These are phyloP conservation scores for Posidonia oceanica DNA, from an alignment of 116 monocot genomes.

Conservation along the genomic window DNA sequence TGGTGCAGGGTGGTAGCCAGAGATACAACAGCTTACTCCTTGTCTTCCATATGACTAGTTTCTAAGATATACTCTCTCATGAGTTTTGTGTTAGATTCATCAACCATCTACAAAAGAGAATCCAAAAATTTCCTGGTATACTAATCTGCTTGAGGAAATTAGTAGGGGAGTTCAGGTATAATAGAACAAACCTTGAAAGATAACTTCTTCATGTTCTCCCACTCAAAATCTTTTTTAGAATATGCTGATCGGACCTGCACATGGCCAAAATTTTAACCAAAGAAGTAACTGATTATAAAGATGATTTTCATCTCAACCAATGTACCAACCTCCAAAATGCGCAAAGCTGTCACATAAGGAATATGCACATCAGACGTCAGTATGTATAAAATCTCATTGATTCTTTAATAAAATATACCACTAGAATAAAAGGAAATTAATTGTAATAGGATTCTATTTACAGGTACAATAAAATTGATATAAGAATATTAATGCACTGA, in stretches of 20 bases:
- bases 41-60: slow-evolving; percentile 58
- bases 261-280: not conserved
- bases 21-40: not conserved
- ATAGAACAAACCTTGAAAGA: slow-evolving; percentile 44
- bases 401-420: not conserved
- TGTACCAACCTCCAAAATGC: slow-evolving; percentile 57
- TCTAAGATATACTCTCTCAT: slow-evolving; percentile 85
- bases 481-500: too few relatives aligned
- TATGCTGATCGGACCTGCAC: slow-evolving; percentile 81
- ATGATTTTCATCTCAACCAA: not conserved
- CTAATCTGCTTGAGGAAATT: not conserved
- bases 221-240: slow-evolving; percentile 74
- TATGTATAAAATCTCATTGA: not conserved
- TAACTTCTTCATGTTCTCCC: slow-evolving; percentile 74
- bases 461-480: too few relatives aligned
- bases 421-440: not conserved
- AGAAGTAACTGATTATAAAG: not conserved
- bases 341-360: slow-evolving; percentile 32
- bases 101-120: slow-evolving; percentile 61
- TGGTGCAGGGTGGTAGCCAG: not conserved
- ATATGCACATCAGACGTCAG: not conserved
- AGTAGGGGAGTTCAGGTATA: not conserved
- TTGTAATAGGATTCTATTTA: too few relatives aligned
- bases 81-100: slow-evolving; percentile 68
- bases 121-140: not conserved